Percentiles rank a stretch among this genome's conserved stretches.
phyloP scores from a whole-genome alignment of 1,139 yeast species.

The Zygoascus sp. region DNA sequence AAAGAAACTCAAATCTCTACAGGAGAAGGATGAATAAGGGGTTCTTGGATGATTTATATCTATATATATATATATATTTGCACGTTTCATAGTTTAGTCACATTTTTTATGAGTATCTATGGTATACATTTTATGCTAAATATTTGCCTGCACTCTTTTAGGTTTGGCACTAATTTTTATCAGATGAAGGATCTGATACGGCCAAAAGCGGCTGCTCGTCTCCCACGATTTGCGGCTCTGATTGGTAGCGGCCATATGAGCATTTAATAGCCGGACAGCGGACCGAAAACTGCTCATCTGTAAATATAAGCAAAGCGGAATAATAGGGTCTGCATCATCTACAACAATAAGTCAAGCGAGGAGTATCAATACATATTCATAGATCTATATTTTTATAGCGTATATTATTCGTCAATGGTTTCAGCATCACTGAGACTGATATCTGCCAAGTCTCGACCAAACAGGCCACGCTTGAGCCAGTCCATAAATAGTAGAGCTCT shows the following conservation, averaged over 20 bases:
- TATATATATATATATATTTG: background rate
- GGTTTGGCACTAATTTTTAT: background rate
- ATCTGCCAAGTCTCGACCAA: conserved; percentile 53
- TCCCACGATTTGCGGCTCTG: background rate
- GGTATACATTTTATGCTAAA: background rate
- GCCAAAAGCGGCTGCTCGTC: background rate
- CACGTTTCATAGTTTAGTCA: background rate
- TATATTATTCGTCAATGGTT: background rate
- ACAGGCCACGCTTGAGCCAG: conserved; percentile 59
- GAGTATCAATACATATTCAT: too few species aligned
- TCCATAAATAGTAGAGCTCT: conserved; percentile 56
- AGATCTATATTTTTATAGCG: too few species aligned
- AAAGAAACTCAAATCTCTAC: conserved; percentile 21
- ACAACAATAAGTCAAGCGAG: too few species aligned
- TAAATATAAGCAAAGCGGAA: too few species aligned
- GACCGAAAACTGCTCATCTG: too few species aligned
- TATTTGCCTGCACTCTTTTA: background rate
- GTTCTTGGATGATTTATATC: background rate
- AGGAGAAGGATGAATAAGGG: background rate
- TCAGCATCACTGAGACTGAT: conserved; percentile 18
- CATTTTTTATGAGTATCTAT: background rate
- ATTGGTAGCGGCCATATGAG: too few species aligned
- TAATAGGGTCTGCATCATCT: too few species aligned
- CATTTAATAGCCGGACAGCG: too few species aligned
- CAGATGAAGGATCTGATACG: background rate